Conservation (phyloP, 1,284 basidiomycete species). For the Puccinia hordei region DNA sequence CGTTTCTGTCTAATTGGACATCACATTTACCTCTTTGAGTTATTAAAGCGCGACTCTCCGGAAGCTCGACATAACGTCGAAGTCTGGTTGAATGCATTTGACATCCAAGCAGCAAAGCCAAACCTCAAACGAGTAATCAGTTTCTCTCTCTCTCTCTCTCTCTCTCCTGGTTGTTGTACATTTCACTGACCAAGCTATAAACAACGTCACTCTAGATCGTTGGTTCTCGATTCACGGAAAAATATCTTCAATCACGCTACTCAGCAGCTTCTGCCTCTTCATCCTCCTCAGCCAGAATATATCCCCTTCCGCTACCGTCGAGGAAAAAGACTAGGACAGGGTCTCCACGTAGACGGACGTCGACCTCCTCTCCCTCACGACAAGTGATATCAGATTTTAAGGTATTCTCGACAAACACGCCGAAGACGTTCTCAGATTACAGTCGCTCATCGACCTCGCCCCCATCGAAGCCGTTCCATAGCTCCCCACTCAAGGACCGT, state of each 20-base stretch:
- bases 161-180: slow-evolving; percentile 22
- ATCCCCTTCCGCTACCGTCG: slow-evolving; percentile 63
- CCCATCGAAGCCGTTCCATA: slow-evolving; percentile 42
- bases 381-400: slow-evolving; percentile 52
- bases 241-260: slow-evolving; percentile 78
- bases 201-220: slow-evolving; percentile 67
- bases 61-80: slow-evolving; percentile 87
- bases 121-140: slow-evolving; percentile 73
- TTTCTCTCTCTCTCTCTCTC: no score
- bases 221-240: slow-evolving; percentile 88
- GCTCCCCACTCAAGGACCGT: slow-evolving; percentile 42
- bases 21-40: slow-evolving; percentile 29
- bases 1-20: not conserved
- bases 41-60: slow-evolving; percentile 71
- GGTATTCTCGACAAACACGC: slow-evolving; percentile 40
- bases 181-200: slow-evolving; percentile 29
- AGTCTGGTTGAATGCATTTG: slow-evolving; percentile 76
- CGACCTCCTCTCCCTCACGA: slow-evolving; percentile 52
- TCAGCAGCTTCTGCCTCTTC: slow-evolving; percentile 62
- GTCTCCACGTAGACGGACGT: slow-evolving; percentile 56
- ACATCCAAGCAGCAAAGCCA: slow-evolving; percentile 74
- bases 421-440: slow-evolving; percentile 32
- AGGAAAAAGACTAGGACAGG: slow-evolving; percentile 59
- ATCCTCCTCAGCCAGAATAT: slow-evolving; percentile 61
- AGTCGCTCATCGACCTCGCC: slow-evolving; percentile 11